Percentiles rank a stretch among this genome's conserved stretches.
Evolutionary conservation across 768 basidiomycete species (phyloP).

Genomic region (Rubroboletus satanas): DNA sequence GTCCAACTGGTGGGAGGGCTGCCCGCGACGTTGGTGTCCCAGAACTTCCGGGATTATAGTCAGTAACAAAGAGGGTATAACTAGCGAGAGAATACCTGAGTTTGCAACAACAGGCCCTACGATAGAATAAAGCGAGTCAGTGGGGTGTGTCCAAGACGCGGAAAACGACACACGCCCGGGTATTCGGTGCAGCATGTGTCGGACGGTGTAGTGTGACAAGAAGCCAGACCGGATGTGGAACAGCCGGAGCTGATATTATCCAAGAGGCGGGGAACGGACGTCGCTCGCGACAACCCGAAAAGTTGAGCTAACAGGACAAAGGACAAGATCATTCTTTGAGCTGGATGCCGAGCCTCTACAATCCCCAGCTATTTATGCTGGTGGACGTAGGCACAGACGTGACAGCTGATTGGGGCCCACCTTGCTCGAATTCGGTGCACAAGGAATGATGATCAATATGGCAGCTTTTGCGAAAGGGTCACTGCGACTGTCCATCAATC

Average conservation of each 20-base stretch:
- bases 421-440: background rate
- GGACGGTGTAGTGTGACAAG: constrained; percentile 48
- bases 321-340: constrained; percentile 7
- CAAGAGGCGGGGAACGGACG: constrained; percentile 26
- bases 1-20: constrained; percentile 71
- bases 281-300: constrained; percentile 15
- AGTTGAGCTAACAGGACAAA: constrained; percentile 21
- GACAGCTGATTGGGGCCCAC: too few relatives aligned
- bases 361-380: constrained; percentile 15
- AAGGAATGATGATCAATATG: background rate
- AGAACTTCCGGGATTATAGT: constrained; percentile 46
- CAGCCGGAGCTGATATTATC: constrained; percentile 48
- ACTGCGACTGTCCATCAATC: background rate
- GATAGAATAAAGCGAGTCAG: background rate
- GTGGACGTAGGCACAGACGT: background rate
- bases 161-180: constrained; percentile 48
- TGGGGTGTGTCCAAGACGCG: background rate
- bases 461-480: background rate
- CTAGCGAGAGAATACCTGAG: constrained; percentile 36
- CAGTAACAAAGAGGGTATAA: background rate
- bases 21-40: constrained; percentile 62
- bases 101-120: constrained; percentile 60
- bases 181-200: constrained; percentile 63
- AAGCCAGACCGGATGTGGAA: constrained; percentile 43
- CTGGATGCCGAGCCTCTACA: background rate